Evolutionary conservation across 768 basidiomycete genomes (phyloP), one percentile per base, ranked within the genome.

Genomic region (Hygrophoropsis aurantiaca): DNA sequence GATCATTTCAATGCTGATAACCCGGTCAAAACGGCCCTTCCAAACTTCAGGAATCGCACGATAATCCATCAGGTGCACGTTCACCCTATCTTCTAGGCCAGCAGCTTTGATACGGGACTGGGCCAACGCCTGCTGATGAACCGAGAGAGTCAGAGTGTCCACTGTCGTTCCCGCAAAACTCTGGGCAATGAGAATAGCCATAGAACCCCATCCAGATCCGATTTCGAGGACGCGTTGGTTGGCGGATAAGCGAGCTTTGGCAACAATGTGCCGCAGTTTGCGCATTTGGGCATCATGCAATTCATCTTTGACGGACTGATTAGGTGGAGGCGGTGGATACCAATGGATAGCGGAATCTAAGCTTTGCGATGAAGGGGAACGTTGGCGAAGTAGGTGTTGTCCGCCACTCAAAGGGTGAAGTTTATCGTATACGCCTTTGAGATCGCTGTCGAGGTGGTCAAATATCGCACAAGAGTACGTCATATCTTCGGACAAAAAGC

Each of bases 1-100:
- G 4, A 89, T 78, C 86, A 89, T 88, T 69, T 87, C 87, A 40
- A 87, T 71, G 50, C 85, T 87, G 21, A 90, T 73, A 16, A 90
- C 72, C 8, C 87, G 64, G 54, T 89, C 84, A 56, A 90, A 90
- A 5, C 66, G 55, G 16, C 77, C 77, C 53, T 77, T 67, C 86
- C 85, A 89, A 23, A 80, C 77, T 2, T 62, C 44, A 1, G 83
- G 84, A 72, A 87, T 77, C 33, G 72, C 67, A 19, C 87, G 66
- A 58, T 88, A 90, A 54, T 88, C 87, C 78, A 90, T 79, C n/a
- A 86, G 62, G 65, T 88, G 85, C 2, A 88, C 84, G 11, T 64
- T 71, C 39, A 90, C 77, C 18, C 77, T 69, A 9, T 72, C 73
- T 26, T 70, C 61, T 10, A 80, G 59, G 4, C 84, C 84, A 9